Conservation (phyloP, 352 stramenopile species). For the Globisporangium cylindrosporum region DNA sequence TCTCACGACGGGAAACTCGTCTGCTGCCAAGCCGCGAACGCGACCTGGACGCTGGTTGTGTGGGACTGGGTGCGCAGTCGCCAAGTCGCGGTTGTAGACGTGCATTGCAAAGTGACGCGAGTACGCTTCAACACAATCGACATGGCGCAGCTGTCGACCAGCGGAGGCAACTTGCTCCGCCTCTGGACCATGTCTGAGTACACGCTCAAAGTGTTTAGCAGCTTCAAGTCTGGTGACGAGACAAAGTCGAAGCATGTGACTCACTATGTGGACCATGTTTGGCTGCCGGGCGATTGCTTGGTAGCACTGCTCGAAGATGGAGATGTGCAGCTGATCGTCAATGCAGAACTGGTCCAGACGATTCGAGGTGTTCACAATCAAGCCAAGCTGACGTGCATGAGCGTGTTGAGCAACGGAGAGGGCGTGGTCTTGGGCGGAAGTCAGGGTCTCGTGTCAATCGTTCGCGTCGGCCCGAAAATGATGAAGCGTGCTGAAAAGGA, state of each 20-base stretch:
- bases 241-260: slow-evolving; percentile 40
- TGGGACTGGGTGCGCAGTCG: slow-evolving; percentile 77
- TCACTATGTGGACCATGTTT: slow-evolving; percentile 69
- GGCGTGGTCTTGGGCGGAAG: slow-evolving; percentile 59
- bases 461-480: slow-evolving; percentile 53
- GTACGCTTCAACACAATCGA: slow-evolving; percentile 78
- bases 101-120: slow-evolving; percentile 69
- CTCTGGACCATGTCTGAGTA: slow-evolving; percentile 79
- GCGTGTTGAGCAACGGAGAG: slow-evolving; percentile 40
- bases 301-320: slow-evolving; percentile 69
- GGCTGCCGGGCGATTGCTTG: slow-evolving; percentile 63
- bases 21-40: slow-evolving; percentile 48
- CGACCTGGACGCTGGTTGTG: slow-evolving; percentile 60
- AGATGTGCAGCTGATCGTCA: slow-evolving; percentile 72
- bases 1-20: slow-evolving; percentile 71
- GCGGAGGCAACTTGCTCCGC: slow-evolving; percentile 59
- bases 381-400: slow-evolving; percentile 35
- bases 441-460: slow-evolving; percentile 54
- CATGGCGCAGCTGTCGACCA: slow-evolving; percentile 76
- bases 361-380: slow-evolving; percentile 56
- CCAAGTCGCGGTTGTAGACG: slow-evolving; percentile 54
- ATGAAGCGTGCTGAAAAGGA: slow-evolving; percentile 61
- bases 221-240: slow-evolving; percentile 77
- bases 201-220: slow-evolving; percentile 60
- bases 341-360: slow-evolving; percentile 70